Conservation (phyloP, 176 grass and related monocot genomes). For the Cenchrus fungigraminus region DNA sequence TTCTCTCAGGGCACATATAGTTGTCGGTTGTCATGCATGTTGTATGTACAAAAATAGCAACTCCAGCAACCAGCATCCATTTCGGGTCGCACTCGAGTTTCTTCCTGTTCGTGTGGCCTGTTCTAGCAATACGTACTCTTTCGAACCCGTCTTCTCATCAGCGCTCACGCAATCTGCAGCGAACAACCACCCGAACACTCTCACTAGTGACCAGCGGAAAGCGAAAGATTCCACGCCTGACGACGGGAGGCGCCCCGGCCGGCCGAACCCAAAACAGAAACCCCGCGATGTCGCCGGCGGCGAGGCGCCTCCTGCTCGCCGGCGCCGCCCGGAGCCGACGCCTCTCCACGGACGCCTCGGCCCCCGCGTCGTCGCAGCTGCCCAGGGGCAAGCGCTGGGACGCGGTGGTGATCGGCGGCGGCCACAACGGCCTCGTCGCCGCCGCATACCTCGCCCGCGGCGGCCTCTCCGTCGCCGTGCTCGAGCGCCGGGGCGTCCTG, state of each 20-base stretch:
- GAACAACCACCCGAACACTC: background rate
- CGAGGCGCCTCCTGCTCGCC: slow-evolving; percentile 37
- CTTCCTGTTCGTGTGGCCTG: background rate
- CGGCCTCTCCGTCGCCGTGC: slow-evolving; percentile 74
- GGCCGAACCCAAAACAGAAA: slow-evolving; percentile 31
- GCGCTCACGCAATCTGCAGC: background rate
- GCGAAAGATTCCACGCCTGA: slow-evolving; percentile 7
- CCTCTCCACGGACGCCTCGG: slow-evolving; percentile 26
- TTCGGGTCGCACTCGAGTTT: background rate
- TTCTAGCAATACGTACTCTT: background rate
- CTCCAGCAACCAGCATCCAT: background rate
- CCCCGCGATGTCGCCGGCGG: slow-evolving; percentile 50
- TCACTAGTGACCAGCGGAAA: background rate
- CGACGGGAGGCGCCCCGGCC: background rate
- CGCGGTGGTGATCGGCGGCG: slow-evolving; percentile 86
- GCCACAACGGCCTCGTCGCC: slow-evolving; percentile 92
- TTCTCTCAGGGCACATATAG: no score
- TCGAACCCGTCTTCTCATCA: background rate
- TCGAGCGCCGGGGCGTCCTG: slow-evolving; percentile 72
- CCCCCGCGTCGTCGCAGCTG: slow-evolving; percentile 17
- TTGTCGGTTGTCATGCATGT: no score
- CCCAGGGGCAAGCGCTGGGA: slow-evolving; percentile 67
- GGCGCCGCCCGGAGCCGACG: background rate
- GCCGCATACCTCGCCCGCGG: slow-evolving; percentile 90
- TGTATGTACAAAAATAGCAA: background rate